A percentile compares a stretch with the other conserved stretches of the same genome.
Evolutionary conservation across 495 filamentous ascomycete genomes (phyloP).

Genomic region (Lasiosphaeriaceae sp.): DNA sequence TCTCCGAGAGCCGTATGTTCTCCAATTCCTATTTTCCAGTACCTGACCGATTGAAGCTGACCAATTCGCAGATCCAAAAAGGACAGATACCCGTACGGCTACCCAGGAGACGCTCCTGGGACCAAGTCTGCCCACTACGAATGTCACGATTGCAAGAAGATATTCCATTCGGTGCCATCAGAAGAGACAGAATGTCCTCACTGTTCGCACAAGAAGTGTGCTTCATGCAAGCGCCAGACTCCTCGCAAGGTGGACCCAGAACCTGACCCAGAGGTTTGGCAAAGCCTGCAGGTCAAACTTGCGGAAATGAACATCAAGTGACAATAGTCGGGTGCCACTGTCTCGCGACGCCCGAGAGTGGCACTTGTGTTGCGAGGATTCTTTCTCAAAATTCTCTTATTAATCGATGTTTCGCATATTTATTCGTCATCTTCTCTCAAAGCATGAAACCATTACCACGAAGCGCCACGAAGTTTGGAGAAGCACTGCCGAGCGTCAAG

Average conservation of each 20-base stretch:
- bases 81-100: conserved; percentile 71
- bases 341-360: background rate
- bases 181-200: conserved; percentile 50
- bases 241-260: conserved; percentile 59
- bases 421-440: background rate
- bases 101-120: conserved; percentile 63
- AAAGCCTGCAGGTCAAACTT: conserved; percentile 57
- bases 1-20: conserved; percentile 73
- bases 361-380: background rate
- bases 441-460: background rate
- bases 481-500: background rate
- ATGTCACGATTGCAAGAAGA: conserved; percentile 61
- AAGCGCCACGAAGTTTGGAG: background rate
- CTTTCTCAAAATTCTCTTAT: background rate
- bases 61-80: conserved; percentile 54
- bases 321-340: conserved; percentile 5
- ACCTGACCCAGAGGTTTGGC: conserved; percentile 61
- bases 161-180: conserved; percentile 44
- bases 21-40: background rate
- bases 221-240: conserved; percentile 42
- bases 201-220: conserved; percentile 57
- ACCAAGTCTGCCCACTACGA: conserved; percentile 49
- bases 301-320: conserved; percentile 39
- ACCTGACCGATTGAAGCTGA: conserved; percentile 17
- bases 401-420: background rate